Base-by-base conservation (phyloP, 352 stramenopile genomes). In the Phytophthora rubi region DNA sequence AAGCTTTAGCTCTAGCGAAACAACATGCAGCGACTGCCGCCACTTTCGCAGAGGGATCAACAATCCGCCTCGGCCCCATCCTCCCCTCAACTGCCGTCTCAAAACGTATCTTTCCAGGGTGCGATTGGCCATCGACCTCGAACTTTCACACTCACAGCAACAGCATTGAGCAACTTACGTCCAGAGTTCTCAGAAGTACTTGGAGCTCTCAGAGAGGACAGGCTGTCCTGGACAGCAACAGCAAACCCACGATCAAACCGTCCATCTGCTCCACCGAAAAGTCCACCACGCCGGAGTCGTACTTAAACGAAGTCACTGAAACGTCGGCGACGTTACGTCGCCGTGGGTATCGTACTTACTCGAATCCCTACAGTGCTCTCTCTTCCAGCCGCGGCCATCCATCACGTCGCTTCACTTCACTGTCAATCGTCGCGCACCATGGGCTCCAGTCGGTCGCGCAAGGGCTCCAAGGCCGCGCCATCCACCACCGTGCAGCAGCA, bases 381-480 rank as follows among this genome's bases (percentile, higher is more conserved):
- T n/a, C 37, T 44, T 44, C 37, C 44, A 51, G 15, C 44, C 44
- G 44, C 44, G n/a, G 44, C 44, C 44, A 51, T 51, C 44, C 44
- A 49, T 23, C 42, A 44, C 37, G 16, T 42, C 12, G 15, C 33
- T 42, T 42, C 33, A 42, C 10, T 44, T 30, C 10, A 42, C 33
- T 44, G 35, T 51, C 44, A 51, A 51, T 51, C 44, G 44, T 51
- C 16, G 18, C 18, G 44, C 37, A n/a, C 0, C 37, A 44, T 44
- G 37, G 37, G 37, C 37, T 44, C 37, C 37, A 44, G 37, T 15
- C 37, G 37, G 4, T 44, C 37, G 15, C 37, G 37, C 37, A 45
- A 45, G 37, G 37, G 37, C 37, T 8, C 37, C 37, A 45, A 45
- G 13, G 37, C 37, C 37, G 37, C 37, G 16, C 12, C 13, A 30